Evolutionary conservation across 2,329 filamentous ascomycete genomes (phyloP).

Genomic region (Aspergillus sp.): DNA sequence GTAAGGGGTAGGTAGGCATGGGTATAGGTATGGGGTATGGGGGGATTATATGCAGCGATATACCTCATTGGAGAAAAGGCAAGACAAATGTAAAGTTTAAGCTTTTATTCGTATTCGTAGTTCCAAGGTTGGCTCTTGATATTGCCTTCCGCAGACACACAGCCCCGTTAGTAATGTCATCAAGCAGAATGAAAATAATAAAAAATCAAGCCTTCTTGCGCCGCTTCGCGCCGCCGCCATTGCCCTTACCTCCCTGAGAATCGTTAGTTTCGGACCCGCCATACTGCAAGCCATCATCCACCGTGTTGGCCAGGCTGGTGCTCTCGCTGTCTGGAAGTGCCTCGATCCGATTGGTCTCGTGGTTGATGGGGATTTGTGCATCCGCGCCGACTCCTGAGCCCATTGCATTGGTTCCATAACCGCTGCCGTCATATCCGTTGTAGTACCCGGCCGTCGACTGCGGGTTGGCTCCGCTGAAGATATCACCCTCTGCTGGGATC

Average conservation of each 20-base stretch:
- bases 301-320: slow-evolving; percentile 43
- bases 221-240: slow-evolving; percentile 34
- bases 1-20: too few relatives aligned
- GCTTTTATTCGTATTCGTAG: slow-evolving; percentile 3
- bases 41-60: too few relatives aligned
- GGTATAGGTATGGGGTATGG: too few relatives aligned
- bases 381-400: slow-evolving; percentile 11
- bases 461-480: slow-evolving; percentile 33
- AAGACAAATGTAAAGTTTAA: neutral
- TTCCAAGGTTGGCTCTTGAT: neutral
- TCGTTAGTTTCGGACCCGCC: slow-evolving; percentile 16
- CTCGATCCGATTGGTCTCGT: slow-evolving; percentile 39
- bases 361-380: slow-evolving; percentile 12
- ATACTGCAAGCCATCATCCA: slow-evolving; percentile 33
- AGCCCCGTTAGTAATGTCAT: slow-evolving; percentile 14
- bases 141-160: slow-evolving; percentile 3
- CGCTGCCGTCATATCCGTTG: slow-evolving; percentile 36
- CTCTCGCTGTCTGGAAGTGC: slow-evolving; percentile 49
- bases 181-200: slow-evolving; percentile 2
- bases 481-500: slow-evolving; percentile 36
- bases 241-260: slow-evolving; percentile 24
- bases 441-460: slow-evolving; percentile 31
- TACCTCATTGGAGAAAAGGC: neutral
- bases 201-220: slow-evolving; percentile 34
- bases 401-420: slow-evolving; percentile 26